Conservation (phyloP, 805 yeast genomes). For the Candida pini region DNA sequence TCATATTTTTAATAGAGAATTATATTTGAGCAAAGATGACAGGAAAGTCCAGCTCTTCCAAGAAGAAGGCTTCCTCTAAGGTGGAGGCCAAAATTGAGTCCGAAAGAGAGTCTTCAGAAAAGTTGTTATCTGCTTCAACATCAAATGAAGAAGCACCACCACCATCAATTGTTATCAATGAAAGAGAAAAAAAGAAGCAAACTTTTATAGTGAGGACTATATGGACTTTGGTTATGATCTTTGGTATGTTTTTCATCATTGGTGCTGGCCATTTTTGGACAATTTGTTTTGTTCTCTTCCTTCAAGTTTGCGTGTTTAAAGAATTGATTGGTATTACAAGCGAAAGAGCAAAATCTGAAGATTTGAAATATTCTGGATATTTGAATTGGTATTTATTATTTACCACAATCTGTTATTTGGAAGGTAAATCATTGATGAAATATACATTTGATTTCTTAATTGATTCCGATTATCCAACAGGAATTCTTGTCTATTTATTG, state of each 20-base stretch:
- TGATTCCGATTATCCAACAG: slow-evolving; percentile 23
- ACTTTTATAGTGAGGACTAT: slow-evolving; percentile 82
- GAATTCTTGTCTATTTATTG: slow-evolving; percentile 22
- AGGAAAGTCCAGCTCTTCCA: too few relatives aligned
- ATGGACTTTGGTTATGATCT: slow-evolving; percentile 92
- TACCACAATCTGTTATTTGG: slow-evolving; percentile 83
- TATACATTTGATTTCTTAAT: slow-evolving; percentile 33
- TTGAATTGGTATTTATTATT: slow-evolving; percentile 89
- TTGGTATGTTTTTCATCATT: slow-evolving; percentile 60
- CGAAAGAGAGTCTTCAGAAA: too few relatives aligned
- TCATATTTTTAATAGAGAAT: too few relatives aligned
- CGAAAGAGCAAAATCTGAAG: slow-evolving; percentile 72
- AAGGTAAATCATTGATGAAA: slow-evolving; percentile 74
- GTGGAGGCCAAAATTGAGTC: too few relatives aligned
- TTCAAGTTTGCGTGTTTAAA: slow-evolving; percentile 80
- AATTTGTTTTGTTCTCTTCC: slow-evolving; percentile 60
- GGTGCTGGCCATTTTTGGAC: slow-evolving; percentile 84
- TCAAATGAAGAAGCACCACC: slow-evolving; percentile 3
- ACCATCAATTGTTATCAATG: slow-evolving; percentile 27
- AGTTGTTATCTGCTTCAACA: neutral
- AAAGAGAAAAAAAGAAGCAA: slow-evolving; percentile 64
- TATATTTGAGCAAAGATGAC: too few relatives aligned
- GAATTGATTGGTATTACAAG: slow-evolving; percentile 86
- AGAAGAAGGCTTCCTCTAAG: too few relatives aligned
- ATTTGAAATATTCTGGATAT: slow-evolving; percentile 75